Conservation (phyloP, 2,329 filamentous ascomycete species). For the Scedosporium dehoogii region DNA sequence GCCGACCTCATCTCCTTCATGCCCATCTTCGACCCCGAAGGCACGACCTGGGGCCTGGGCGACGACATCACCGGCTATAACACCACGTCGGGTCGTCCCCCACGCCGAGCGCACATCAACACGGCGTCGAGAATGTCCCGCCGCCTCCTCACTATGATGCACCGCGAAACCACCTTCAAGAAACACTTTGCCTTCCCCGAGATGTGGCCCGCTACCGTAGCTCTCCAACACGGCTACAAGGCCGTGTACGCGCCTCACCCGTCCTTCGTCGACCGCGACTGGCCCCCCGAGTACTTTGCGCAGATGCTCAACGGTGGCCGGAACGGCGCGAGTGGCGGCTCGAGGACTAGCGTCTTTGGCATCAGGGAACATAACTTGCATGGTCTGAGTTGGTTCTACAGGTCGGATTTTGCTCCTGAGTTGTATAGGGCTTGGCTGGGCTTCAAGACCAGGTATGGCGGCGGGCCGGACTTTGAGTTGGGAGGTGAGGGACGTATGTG, state of each 20-base stretch:
- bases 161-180: conserved; percentile 73
- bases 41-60: conserved; percentile 72
- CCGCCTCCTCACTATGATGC: conserved; percentile 75
- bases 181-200: conserved; percentile 90
- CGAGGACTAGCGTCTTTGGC: conserved; percentile 63
- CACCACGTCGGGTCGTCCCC: conserved; percentile 44
- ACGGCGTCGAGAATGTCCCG: conserved; percentile 77
- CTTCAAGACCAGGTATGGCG: conserved; percentile 66
- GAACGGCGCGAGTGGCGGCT: conserved; percentile 65
- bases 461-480: conserved; percentile 66
- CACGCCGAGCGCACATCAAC: conserved; percentile 79
- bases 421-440: conserved; percentile 83
- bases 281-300: conserved; percentile 71
- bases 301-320: conserved; percentile 70
- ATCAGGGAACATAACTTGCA: conserved; percentile 83
- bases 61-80: conserved; percentile 84
- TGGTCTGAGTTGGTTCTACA: conserved; percentile 88
- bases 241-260: conserved; percentile 86
- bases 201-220: conserved; percentile 87
- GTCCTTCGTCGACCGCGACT: conserved; percentile 75
- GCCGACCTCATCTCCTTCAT: conserved; percentile 88
- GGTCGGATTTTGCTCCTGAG: conserved; percentile 69
- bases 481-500: conserved; percentile 81
- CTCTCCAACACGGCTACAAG: conserved; percentile 86
- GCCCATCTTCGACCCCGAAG: conserved; percentile 81